Percentiles rank a stretch among this genome's conserved stretches.
These are phyloP conservation scores for Synchytrium microbalum DNA, from an alignment of 371 early-diverging fungal genomes.

Conservation along the genomic window DNA sequence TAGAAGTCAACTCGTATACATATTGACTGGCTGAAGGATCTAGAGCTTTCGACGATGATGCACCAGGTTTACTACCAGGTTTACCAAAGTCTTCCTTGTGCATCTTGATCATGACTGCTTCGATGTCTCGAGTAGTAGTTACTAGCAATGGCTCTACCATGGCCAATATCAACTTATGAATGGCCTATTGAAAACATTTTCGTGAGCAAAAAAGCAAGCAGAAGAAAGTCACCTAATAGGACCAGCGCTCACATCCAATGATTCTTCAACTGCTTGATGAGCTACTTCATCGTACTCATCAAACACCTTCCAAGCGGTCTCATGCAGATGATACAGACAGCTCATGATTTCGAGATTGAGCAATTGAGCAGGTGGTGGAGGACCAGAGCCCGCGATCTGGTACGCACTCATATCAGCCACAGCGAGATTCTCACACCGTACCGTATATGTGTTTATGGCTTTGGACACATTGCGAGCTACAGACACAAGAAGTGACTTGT, in stretches of 20 bases:
- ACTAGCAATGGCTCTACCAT: slow-evolving; percentile 44
- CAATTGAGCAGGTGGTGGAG: slow-evolving; percentile 32
- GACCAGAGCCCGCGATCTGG: slow-evolving; percentile 21
- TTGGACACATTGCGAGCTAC: slow-evolving; percentile 49
- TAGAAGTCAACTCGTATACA: slow-evolving; percentile 44
- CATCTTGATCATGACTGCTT: slow-evolving; percentile 46
- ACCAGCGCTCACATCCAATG: slow-evolving; percentile 19
- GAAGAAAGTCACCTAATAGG: slow-evolving; percentile 1
- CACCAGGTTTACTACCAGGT: not conserved
- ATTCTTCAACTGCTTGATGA: slow-evolving; percentile 24
- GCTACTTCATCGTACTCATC: slow-evolving; percentile 45
- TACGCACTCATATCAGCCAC: slow-evolving; percentile 24
- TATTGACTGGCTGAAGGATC: slow-evolving; percentile 37
- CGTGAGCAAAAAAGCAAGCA: not conserved
- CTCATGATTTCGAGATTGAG: slow-evolving; percentile 53
- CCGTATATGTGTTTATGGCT: slow-evolving; percentile 45
- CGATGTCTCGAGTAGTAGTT: slow-evolving; percentile 44
- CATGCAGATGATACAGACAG: slow-evolving; percentile 46
- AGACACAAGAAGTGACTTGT: slow-evolving; percentile 38
- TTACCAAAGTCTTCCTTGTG: slow-evolving; percentile 54
- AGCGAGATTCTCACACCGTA: slow-evolving; percentile 43
- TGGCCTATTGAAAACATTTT: slow-evolving; percentile 26
- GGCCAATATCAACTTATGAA: slow-evolving; percentile 41
- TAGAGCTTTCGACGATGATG: slow-evolving; percentile 1
- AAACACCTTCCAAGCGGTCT: slow-evolving; percentile 47